Conservation (phyloP, 129 eudicot species). For the Centaurea solstitialis region DNA sequence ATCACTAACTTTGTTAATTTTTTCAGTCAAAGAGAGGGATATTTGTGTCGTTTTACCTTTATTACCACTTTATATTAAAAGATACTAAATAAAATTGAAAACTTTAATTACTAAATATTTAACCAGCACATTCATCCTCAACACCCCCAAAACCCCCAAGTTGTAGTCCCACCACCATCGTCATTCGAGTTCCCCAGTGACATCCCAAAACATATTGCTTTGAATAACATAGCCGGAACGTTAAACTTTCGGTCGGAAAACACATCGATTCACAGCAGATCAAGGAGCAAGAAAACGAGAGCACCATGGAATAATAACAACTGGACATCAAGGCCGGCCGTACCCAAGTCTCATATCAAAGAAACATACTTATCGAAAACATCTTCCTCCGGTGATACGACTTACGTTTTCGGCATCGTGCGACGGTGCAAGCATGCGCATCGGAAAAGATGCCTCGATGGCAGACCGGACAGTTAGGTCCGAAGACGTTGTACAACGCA, state of each 20-base stretch:
- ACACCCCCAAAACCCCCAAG: no score
- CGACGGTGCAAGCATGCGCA: constrained; percentile 70
- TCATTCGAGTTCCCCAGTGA: no score
- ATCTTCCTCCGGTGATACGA: constrained; percentile 17
- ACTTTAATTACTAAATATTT: no score
- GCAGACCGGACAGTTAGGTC: constrained; percentile 65
- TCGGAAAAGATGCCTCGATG: constrained; percentile 79
- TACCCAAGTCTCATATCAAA: constrained; percentile 13
- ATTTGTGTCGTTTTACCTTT: no score
- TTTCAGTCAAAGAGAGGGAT: no score
- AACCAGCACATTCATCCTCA: no score
- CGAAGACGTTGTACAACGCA: constrained; percentile 72
- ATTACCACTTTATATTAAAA: no score
- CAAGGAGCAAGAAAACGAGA: constrained; percentile 48
- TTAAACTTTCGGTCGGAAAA: constrained; percentile 22
- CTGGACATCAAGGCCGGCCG: constrained; percentile 29
- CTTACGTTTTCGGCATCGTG: constrained; percentile 8
- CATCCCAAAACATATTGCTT: no score
- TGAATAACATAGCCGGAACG: constrained; percentile 35
- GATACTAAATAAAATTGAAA: no score
- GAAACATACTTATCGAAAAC: constrained; percentile 19
- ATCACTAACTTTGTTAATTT: no score
- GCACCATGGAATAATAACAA: constrained; percentile 31
- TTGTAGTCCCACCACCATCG: no score
- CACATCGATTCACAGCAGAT: constrained; percentile 36